These are phyloP conservation scores for Alnus glutinosa DNA, from an alignment of 306 rosid genomes.

Conservation along the genomic window DNA sequence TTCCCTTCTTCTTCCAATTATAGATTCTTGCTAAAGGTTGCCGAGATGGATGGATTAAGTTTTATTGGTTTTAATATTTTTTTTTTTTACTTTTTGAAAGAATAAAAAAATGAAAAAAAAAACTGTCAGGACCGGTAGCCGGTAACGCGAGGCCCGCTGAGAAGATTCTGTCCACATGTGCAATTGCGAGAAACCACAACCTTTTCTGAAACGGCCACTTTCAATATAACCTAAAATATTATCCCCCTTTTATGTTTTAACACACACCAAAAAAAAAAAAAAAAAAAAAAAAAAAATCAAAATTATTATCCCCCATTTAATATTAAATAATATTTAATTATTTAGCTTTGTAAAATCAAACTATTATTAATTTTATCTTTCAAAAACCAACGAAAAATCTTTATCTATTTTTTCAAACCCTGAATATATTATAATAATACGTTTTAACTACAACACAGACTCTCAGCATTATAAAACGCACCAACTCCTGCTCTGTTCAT, in stretches of 20 bases:
- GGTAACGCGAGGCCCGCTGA: not conserved
- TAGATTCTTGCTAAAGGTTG: not conserved
- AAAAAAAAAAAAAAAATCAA: no score
- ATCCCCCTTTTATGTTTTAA: no score
- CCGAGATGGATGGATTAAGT: not conserved
- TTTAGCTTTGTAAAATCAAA: not conserved
- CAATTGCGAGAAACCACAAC: not conserved
- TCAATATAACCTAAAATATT: not conserved
- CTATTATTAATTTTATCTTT: not conserved
- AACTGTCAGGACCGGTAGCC: not conserved
- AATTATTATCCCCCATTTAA: not conserved
- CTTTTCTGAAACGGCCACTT: not conserved
- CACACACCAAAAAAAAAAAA: no score
- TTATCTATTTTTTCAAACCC: no score
- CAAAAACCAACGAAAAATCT: not conserved
- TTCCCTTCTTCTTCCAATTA: no score
- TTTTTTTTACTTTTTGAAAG: not conserved
- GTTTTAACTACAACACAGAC: not conserved
- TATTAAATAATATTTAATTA: not conserved
- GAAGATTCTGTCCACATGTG: not conserved
- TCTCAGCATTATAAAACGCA: conserved; percentile 29
- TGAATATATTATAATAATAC: not conserved
- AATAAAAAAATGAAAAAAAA: not conserved
- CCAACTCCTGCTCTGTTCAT: not conserved
- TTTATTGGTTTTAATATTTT: not conserved